Base-by-base conservation (phyloP, 345 rosid species). In the Salix suchowensis region DNA sequence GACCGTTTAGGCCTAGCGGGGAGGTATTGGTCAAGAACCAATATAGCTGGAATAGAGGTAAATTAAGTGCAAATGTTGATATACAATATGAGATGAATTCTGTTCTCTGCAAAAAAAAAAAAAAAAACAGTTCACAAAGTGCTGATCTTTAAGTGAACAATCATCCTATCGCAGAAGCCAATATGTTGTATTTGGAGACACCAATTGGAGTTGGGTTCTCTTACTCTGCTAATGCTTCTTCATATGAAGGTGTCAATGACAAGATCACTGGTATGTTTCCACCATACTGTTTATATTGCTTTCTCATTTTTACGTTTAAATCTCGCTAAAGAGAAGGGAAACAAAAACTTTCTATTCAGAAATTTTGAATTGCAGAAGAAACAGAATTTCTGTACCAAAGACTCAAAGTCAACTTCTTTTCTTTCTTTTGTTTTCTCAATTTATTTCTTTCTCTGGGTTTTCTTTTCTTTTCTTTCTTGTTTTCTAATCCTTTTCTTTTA, bases 191-290 rank as follows among this genome's bases (percentile, higher is more conserved):
- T 82, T 75, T 96, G 83, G 99, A 96, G 84, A 76, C 98, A 72
- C 99, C 99, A 68, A 79, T 89, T 84, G 99, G 99, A 64, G 98
- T 93, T 85, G 99, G 99, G 64, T 96, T 93, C 91, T 96, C 99
- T 80, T 96, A 89, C 80, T 87, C 99, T 21, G 73, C 85, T 13
- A 91, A 93, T 61, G 64, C 85, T 62, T 88, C 93, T 24, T 85
- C 88, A 16, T 91, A 89, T 69, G 90, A 88, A 71, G 79, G 85
- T 81, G 97, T 95, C 7, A 82, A 81, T 76, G 98, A 95, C 87
- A 88, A 88, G 76, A 86, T 88, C 81, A 93, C 98, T 30, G 98
- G 97, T 91, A 83, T 72, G 76, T 71, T 69, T 76, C 24, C 61
- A 26, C 39, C 62, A 55, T 21, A 55, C n/a, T 54, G 24, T 34